Percentiles rank a stretch among this genome's conserved stretches.
phyloP scores from a whole-genome alignment of 108 stramenopile species.

The Skeletonema menzelii region DNA sequence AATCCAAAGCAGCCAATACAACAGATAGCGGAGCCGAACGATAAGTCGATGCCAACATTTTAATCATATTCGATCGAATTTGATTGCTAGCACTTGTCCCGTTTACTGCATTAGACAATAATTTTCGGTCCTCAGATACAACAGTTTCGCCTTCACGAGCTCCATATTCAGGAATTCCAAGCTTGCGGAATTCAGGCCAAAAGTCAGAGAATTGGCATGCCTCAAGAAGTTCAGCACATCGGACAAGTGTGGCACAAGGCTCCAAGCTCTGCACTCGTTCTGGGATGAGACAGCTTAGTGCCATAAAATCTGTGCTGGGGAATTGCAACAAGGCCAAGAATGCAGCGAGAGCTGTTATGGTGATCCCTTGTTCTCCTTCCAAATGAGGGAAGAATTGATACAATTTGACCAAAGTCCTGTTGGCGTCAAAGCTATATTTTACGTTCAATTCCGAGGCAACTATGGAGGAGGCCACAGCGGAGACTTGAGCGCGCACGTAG shows the following conservation, averaged over 20 bases:
- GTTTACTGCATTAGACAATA: conserved; percentile 45
- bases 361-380: conserved; percentile 26
- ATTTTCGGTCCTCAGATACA: conserved; percentile 42
- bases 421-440: conserved; percentile 76
- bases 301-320: conserved; percentile 70
- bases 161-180: conserved; percentile 50
- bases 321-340: conserved; percentile 71
- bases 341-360: conserved; percentile 45
- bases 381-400: conserved; percentile 78
- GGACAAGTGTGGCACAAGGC: conserved; percentile 62
- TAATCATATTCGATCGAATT: conserved; percentile 57
- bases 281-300: conserved; percentile 72
- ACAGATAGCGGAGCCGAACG: conserved; percentile 52
- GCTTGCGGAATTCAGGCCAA: conserved; percentile 60
- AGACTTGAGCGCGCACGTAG: conserved; percentile 75
- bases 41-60: conserved; percentile 70
- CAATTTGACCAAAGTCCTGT: conserved; percentile 72
- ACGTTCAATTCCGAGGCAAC: conserved; percentile 38
- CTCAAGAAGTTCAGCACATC: conserved; percentile 65
- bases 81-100: conserved; percentile 36
- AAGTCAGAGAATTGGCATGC: conserved; percentile 79
- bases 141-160: conserved; percentile 47
- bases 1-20: conserved; percentile 59
- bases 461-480: conserved; percentile 52
- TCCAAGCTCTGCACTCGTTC: conserved; percentile 59